Conservation (phyloP, 805 yeast species). For the Starmerella bacillaris region DNA sequence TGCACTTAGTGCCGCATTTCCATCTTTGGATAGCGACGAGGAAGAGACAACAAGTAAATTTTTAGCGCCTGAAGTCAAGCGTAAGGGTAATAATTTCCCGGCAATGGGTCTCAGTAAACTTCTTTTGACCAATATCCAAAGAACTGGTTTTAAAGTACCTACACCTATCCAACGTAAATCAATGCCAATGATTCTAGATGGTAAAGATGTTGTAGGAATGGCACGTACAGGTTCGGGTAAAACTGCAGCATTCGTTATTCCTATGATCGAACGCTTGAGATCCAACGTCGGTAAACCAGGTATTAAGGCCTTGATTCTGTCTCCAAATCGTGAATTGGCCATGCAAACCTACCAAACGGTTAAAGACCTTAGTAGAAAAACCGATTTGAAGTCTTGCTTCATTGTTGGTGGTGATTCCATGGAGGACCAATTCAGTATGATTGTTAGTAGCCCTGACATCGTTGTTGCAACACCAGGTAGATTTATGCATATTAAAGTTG, state of each 20-base stretch:
- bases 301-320: constrained; percentile 66
- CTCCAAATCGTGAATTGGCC: constrained; percentile 95
- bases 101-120: constrained; percentile 73
- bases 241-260: constrained; percentile 89
- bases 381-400: constrained; percentile 62
- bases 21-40: constrained; percentile 29
- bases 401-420: constrained; percentile 97
- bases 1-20: constrained; percentile 19
- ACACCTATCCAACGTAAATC: constrained; percentile 97
- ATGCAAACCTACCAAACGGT: constrained; percentile 77
- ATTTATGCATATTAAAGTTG: constrained; percentile 85
- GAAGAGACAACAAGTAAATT: constrained; percentile 7
- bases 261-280: constrained; percentile 60
- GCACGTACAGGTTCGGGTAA: constrained; percentile 99
- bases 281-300: constrained; percentile 27
- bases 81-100: constrained; percentile 53
- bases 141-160: constrained; percentile 84
- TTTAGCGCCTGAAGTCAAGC: constrained; percentile 16
- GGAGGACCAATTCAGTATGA: constrained; percentile 83
- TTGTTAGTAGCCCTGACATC: constrained; percentile 90
- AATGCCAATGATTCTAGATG: constrained; percentile 72
- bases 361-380: constrained; percentile 69
- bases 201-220: constrained; percentile 95
- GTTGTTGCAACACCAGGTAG: constrained; percentile 96
- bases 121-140: constrained; percentile 48